Conservation (phyloP, 176 grass and related monocot species). For the Rhynchospora tenuis region DNA sequence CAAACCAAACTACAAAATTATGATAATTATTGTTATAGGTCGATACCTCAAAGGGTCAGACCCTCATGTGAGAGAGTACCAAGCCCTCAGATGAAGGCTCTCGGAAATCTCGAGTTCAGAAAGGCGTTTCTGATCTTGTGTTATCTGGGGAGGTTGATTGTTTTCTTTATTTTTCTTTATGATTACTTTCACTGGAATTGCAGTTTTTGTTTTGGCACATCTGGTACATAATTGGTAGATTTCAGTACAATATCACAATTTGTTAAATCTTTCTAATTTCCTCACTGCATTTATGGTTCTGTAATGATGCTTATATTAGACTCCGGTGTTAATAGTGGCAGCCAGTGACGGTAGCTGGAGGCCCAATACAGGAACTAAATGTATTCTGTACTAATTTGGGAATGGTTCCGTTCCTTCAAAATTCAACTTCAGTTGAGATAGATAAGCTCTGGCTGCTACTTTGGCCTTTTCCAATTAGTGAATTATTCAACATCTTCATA, state of each 20-base stretch:
- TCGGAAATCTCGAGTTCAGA: conserved; percentile 57
- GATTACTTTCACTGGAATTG: not conserved
- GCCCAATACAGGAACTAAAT: not conserved
- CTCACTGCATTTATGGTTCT: not conserved
- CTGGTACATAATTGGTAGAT: not conserved
- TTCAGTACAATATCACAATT: not conserved
- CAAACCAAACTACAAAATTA: not conserved
- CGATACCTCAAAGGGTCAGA: not conserved
- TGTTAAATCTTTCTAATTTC: not conserved
- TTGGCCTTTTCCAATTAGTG: not conserved
- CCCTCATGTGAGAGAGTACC: not conserved
- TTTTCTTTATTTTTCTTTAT: not conserved
- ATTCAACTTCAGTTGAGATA: not conserved
- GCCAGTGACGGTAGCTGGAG: not conserved
- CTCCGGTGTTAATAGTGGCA: not conserved
- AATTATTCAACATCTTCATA: not conserved
- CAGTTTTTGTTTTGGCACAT: conserved; percentile 6
- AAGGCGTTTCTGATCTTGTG: conserved; percentile 47
- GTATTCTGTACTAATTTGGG: not conserved
- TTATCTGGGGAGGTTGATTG: conserved; percentile 49
- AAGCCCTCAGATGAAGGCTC: conserved; percentile 38
- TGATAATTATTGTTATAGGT: not conserved
- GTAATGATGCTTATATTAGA: not conserved
- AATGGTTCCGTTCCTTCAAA: not conserved
- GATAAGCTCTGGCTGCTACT: not conserved